Base-by-base conservation (phyloP, 257 asterid genomes). In the Perilla frutescens region DNA sequence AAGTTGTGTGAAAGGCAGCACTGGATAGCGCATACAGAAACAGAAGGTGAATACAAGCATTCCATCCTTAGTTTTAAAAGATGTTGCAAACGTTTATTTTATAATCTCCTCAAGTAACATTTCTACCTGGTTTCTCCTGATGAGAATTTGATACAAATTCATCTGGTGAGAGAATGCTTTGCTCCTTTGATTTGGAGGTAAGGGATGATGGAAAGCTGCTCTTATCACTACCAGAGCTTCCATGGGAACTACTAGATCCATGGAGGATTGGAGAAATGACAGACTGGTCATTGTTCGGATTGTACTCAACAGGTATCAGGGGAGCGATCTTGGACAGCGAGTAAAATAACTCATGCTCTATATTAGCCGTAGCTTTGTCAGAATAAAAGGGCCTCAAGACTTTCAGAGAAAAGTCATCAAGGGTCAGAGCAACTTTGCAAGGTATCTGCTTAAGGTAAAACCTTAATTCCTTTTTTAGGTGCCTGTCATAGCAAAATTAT, bases 381-480 rank as follows among this genome's bases (percentile, higher is more conserved):
- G 84, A 69, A 77, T 34, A 64, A 76, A 76, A 57, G 54, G 86
- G 70, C 81, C 93, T 86, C 77, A 83, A 70, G 73, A 87, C 71
- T 58, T 81, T 77, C 68, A 88, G 34, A 34, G 87, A 75, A 40
- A 80, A 78, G 81, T 87, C 75, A 63, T 90, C 91, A 43, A 58
- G 90, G 58, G 83, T 56, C 49, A 85, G 37, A 48, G 90, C 96
- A 32, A 88, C 81, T 84, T 90, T 90, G 84, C 91, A 84, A 58
- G 97, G 89, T 60, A 89, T 74, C 49, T 90, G 88, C 62, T 84
- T 84, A 65, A 88, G 87, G 84, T 84, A 90, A 76, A 64, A 86
- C 67, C 80, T 79, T 60, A 79, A 45, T 66, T 88, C 97, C 82
- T 83, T 87, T 74, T 87, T 79, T 15, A 90, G 81, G 86, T 84